Percentiles rank a stretch among this genome's conserved stretches.
Conservation (phyloP, 2,329 filamentous ascomycete species). For the Apiospora rasikravindrae region DNA sequence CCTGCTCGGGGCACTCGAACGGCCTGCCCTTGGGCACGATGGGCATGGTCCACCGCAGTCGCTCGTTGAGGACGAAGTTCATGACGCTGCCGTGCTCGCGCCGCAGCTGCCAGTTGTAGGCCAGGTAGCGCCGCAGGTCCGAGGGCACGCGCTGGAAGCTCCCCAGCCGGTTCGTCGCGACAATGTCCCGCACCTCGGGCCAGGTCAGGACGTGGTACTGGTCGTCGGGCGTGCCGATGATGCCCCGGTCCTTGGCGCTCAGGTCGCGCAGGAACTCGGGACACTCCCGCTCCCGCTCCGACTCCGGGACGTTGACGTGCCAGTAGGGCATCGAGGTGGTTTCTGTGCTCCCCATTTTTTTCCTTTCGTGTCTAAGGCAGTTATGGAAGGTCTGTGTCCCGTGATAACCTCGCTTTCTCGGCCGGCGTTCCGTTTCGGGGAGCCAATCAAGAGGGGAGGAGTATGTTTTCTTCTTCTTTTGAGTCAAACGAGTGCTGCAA, state of each 20-base stretch:
- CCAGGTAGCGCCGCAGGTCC: slow-evolving; percentile 77
- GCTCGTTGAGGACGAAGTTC: slow-evolving; percentile 73
- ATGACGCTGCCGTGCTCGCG: slow-evolving; percentile 76
- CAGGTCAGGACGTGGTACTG: slow-evolving; percentile 70
- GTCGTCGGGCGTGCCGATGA: slow-evolving; percentile 73
- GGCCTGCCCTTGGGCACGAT: slow-evolving; percentile 42
- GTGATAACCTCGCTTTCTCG: not conserved
- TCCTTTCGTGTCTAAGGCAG: not conserved
- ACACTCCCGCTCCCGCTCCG: slow-evolving; percentile 68
- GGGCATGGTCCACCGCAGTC: slow-evolving; percentile 70
- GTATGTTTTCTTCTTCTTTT: too few species aligned
- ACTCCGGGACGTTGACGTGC: slow-evolving; percentile 77
- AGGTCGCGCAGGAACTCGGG: slow-evolving; percentile 71
- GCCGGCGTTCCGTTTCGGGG: not conserved
- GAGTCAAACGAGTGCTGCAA: not conserved
- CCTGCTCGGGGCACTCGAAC: slow-evolving; percentile 51
- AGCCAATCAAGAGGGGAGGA: not conserved
- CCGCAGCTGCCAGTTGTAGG: slow-evolving; percentile 69
- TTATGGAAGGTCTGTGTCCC: not conserved
- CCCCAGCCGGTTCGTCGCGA: slow-evolving; percentile 71
- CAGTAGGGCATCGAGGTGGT: slow-evolving; percentile 67
- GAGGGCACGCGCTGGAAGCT: slow-evolving; percentile 78
- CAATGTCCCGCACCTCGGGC: slow-evolving; percentile 69
- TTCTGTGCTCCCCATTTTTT: slow-evolving; percentile 44
- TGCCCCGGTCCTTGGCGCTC: slow-evolving; percentile 69